A percentile compares a stretch with the other conserved stretches of the same genome.
These are phyloP conservation scores for Fusarium sp. DNA, from an alignment of 2,329 filamentous ascomycete species.

Conservation along the genomic window DNA sequence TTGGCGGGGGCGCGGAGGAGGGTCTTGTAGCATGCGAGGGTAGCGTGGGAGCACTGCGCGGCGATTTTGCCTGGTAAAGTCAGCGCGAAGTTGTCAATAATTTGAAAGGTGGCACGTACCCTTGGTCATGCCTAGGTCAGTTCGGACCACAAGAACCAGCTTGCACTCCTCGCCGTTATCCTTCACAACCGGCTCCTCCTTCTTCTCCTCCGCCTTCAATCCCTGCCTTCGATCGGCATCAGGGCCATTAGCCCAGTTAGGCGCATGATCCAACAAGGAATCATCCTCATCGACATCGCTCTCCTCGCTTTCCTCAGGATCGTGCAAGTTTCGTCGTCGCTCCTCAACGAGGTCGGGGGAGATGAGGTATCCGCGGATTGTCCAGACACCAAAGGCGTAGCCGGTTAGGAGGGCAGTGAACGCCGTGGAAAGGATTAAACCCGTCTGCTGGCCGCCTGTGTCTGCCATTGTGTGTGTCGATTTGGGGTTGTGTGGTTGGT, in stretches of 20 bases:
- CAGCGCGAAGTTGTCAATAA: not conserved
- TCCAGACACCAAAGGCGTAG: conserved; percentile 85
- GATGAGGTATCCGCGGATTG: conserved; percentile 70
- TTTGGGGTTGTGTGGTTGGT: not conserved
- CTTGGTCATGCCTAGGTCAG: conserved; percentile 97
- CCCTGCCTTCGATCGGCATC: conserved; percentile 71
- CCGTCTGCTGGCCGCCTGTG: conserved; percentile 57
- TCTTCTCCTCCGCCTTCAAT: conserved; percentile 53
- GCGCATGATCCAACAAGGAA: conserved; percentile 71
- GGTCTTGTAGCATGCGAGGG: conserved; percentile 95
- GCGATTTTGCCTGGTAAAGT: conserved; percentile 85
- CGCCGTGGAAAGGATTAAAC: conserved; percentile 78
- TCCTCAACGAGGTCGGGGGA: conserved; percentile 67
- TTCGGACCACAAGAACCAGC: conserved; percentile 90
- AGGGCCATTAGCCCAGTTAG: conserved; percentile 73
- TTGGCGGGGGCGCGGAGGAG: conserved; percentile 70
- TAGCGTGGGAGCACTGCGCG: conserved; percentile 95
- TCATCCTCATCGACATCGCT: conserved; percentile 74
- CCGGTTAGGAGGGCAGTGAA: conserved; percentile 80
- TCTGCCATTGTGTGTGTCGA: conserved; percentile 48
- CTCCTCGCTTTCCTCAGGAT: conserved; percentile 76
- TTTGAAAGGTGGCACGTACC: conserved; percentile 65
- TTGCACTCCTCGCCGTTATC: conserved; percentile 84
- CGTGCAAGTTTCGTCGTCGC: conserved; percentile 66
- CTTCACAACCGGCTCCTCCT: conserved; percentile 53